Evolutionary conservation across 169 alveolate genomes (phyloP).

Genomic region (Eimeria tenella): DNA sequence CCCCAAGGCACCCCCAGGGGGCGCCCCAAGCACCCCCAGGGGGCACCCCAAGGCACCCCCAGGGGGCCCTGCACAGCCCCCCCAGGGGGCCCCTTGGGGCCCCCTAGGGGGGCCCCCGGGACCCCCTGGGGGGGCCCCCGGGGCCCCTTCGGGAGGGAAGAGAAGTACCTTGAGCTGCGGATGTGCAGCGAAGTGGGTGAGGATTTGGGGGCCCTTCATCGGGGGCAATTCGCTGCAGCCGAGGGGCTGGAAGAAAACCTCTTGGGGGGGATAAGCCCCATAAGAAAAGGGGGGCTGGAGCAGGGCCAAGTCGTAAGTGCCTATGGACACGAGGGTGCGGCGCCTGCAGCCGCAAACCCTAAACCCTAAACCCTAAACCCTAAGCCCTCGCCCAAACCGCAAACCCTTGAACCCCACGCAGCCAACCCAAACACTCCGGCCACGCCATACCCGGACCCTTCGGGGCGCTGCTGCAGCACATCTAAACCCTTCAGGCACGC

Average conservation of each 20-base stretch:
- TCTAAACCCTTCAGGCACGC: no score
- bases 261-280: conserved; percentile 92
- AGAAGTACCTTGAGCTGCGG: conserved; percentile 35
- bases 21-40: no score
- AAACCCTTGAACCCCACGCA: no score
- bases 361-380: background rate
- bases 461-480: no score
- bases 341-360: conserved; percentile 82
- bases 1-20: no score
- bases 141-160: background rate
- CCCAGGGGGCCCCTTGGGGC: background rate
- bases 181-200: conserved; percentile 78
- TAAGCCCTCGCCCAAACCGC: no score
- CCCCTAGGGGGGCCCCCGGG: background rate
- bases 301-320: conserved; percentile 97
- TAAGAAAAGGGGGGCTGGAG: conserved; percentile 94
- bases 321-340: conserved; percentile 96
- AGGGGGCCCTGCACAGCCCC: background rate
- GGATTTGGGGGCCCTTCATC: conserved; percentile 86
- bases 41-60: background rate
- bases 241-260: conserved; percentile 94
- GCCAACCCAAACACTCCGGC: no score
- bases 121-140: background rate
- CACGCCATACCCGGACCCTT: no score
- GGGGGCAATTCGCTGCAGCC: conserved; percentile 87